These are phyloP conservation scores for Penicillium sp. DNA, from an alignment of 2,329 filamentous ascomycete species.

Conservation along the genomic window DNA sequence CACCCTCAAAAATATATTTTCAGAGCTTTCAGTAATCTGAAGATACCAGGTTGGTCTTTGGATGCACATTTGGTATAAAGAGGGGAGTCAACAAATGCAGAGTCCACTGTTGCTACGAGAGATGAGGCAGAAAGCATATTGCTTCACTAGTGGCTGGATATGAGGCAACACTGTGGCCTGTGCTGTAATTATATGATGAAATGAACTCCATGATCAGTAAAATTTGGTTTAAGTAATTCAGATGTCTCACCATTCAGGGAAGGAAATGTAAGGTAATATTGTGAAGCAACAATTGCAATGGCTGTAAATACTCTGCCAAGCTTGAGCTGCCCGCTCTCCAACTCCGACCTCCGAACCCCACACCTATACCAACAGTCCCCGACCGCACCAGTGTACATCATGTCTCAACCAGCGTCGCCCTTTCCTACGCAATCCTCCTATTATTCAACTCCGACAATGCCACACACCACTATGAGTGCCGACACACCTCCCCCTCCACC, in stretches of 20 bases:
- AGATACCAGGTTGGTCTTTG: background rate
- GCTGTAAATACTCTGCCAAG: background rate
- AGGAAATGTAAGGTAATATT: background rate
- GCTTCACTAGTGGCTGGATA: background rate
- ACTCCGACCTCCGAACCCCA: constrained; percentile 9
- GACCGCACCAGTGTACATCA: constrained; percentile 5
- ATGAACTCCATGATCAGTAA: background rate
- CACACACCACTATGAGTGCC: constrained; percentile 43
- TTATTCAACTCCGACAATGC: constrained; percentile 20
- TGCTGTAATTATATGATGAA: background rate
- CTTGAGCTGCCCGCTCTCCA: constrained; percentile 8
- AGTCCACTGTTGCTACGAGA: background rate
- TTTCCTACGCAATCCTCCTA: constrained; percentile 26
- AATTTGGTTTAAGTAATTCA: background rate
- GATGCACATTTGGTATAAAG: background rate
- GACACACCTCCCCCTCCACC: constrained; percentile 67
- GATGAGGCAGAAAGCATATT: background rate
- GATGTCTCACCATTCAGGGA: background rate
- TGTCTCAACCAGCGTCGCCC: constrained; percentile 27
- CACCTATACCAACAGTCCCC: background rate
- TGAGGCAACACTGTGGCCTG: background rate
- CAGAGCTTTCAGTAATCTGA: background rate
- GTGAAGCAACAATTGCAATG: background rate
- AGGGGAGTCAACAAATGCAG: background rate
- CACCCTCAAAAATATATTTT: too few relatives aligned